Base-by-base conservation (phyloP, 1,284 basidiomycete species). In the Ceratobasidium sp. region DNA sequence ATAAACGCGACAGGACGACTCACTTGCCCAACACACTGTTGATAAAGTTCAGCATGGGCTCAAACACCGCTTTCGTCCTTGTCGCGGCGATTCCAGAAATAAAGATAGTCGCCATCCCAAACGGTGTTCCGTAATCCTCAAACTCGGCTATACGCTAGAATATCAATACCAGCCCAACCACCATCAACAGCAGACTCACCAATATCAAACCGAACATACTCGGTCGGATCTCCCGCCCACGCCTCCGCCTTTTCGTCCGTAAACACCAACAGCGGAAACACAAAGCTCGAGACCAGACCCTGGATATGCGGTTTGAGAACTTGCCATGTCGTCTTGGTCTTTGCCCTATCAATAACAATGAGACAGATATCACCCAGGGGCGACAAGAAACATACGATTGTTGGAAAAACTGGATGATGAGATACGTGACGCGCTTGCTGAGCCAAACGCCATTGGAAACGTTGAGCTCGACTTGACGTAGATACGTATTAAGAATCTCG, bases 231-330 rank as follows among this genome's bases (percentile, higher is more conserved):
- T 18, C 82, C 82, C 73, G 89, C 85, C 91, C 93, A 96, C 16
- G 90, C 82, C 60, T 88, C 84, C 76, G 88, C 84, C 78, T 89
- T 89, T 0, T 84, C 81, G 10, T 87, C 81, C 23, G 87, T 91
- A 82, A 94, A 93, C 41, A 88, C 90, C 23, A 95, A 84, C 76
- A 92, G 90, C n/a, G 93, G 92, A 83, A 94, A 95, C 8, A 92
- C 88, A 77, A 94, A 93, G 45, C 84, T 85, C 14, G 89, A 87
- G 18, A 94, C 86, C 4, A 96, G 85, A 3, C 82, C 87, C 77
- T 91, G 84, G 58, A 91, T 87, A 76, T 93, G 93, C 23, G 93
- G 92, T 79, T 94, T 94, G 78, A 96, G 85, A 43, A 92, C 84
- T 1, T 85, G 82, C 93, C 93, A 96, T 2, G 92, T 96, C 18